Base-by-base conservation (phyloP, 2,329 filamentous ascomycete genomes). In the Chaetomiaceae sp. region DNA sequence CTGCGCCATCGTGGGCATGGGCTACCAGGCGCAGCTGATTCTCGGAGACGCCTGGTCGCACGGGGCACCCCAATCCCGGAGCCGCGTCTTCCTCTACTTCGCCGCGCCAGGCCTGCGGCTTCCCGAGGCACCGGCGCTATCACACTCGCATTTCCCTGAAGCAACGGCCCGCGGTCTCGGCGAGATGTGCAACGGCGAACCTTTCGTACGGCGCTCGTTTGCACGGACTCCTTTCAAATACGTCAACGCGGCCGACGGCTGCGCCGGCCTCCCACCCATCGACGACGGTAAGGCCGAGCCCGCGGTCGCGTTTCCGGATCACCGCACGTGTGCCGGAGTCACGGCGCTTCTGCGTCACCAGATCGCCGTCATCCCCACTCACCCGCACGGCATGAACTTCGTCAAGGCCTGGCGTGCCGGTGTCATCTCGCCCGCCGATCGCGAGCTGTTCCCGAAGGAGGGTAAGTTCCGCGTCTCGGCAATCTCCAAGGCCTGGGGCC, bases 1-100 rank as follows among this genome's bases (percentile, higher is more conserved):
- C 9, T 86, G 83, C 51, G 74, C 81, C 1, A 66, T 93, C 0
- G 82, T 91, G 0, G 84, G 83, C 0, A 70, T 93, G 52, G 87
- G 86, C 0, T 94, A 93, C 54, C 87, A 94, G 58, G 70, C 80
- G 0, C 77, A 84, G 33, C 74, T 86, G 30, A 79, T 81, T 46
- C 69, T 83, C 0, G 68, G 86, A 17, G 85, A 89, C 53, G 76
- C 85, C 0, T 88, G 83, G 72, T 77, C 76, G 0, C 79, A 76
- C 52, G 84, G 86, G 1, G 79, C 81, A 2, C 68, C 79, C 0
- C 86, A 93, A 58, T 68, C 66, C 3, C 75, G 88, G 4, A 76
- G 73, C 3, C 73, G 88, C 6, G 69, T 91, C 0, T 88, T 94
- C 49, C 71, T 93, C 1, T 69, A 75, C 2, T 84, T 89, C 50